These are phyloP conservation scores for Heliocybe sulcata DNA, from an alignment of 1,284 basidiomycete genomes.

Conservation along the genomic window DNA sequence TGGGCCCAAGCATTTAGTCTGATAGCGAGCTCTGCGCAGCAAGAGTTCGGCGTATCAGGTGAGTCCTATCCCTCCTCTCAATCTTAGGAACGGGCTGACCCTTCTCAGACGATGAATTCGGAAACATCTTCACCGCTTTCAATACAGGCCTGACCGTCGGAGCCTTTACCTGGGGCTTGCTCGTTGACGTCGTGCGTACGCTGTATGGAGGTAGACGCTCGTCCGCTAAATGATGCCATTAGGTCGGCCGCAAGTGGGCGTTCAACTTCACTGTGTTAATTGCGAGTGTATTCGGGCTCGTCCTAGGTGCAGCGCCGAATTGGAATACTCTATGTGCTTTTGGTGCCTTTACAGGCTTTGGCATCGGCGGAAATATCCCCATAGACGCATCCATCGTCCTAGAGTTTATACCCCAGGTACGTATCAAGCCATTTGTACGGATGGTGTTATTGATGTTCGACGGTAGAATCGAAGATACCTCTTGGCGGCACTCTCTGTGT, in stretches of 20 bases:
- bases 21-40: not conserved
- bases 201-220: not conserved
- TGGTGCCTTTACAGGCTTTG: not conserved
- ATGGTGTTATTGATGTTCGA: not conserved
- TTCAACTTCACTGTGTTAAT: slow-evolving; percentile 12
- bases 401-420: not conserved
- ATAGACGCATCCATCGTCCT: not conserved
- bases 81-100: not conserved
- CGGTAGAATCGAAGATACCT: not conserved
- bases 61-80: not conserved
- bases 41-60: not conserved
- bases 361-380: not conserved
- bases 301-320: not conserved
- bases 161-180: slow-evolving; percentile 11
- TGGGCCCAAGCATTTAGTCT: not conserved
- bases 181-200: slow-evolving; percentile 10
- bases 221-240: not conserved
- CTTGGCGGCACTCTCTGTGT: not conserved
- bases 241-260: slow-evolving; percentile 9
- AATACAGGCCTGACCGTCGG: slow-evolving; percentile 11
- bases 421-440: not conserved
- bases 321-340: not conserved
- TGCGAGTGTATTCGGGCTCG: slow-evolving; percentile 8
- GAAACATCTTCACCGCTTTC: slow-evolving; percentile 6
- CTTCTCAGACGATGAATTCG: not conserved